Conservation (phyloP, 2,329 filamentous ascomycete species). For the Lasiodiplodia theobromae region DNA sequence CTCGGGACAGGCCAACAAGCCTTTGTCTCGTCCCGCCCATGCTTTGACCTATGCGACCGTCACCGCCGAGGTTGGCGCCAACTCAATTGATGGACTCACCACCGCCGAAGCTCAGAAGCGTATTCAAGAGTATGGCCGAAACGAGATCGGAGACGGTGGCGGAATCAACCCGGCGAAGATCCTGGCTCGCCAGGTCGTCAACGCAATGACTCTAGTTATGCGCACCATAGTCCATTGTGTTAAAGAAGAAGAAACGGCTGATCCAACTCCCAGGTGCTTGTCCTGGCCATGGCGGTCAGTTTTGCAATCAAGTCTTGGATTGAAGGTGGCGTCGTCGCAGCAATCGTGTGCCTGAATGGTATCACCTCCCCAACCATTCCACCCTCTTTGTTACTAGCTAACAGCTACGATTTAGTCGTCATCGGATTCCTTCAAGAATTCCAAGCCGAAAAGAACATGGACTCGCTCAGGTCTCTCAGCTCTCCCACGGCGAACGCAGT, state of each 20-base stretch:
- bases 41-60: slow-evolving; percentile 62
- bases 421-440: slow-evolving; percentile 57
- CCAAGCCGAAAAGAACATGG: slow-evolving; percentile 59
- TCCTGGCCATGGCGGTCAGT: slow-evolving; percentile 57
- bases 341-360: slow-evolving; percentile 53
- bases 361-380: too few relatives aligned
- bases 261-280: slow-evolving; percentile 44
- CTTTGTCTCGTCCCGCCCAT: slow-evolving; percentile 68
- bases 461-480: slow-evolving; percentile 54
- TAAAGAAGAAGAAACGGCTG: slow-evolving; percentile 24
- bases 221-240: slow-evolving; percentile 5
- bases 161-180: slow-evolving; percentile 76
- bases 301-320: slow-evolving; percentile 57
- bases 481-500: slow-evolving; percentile 56
- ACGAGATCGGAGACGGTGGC: slow-evolving; percentile 73
- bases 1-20: slow-evolving; percentile 58
- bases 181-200: slow-evolving; percentile 73
- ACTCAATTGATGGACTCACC: slow-evolving; percentile 72
- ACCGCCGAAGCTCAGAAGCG: slow-evolving; percentile 65
- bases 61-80: slow-evolving; percentile 65
- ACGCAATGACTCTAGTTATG: slow-evolving; percentile 76
- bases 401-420: slow-evolving; percentile 37
- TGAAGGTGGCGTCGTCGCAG: slow-evolving; percentile 56
- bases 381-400: too few relatives aligned
- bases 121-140: slow-evolving; percentile 67